Evolutionary conservation across 345 rosid genomes (phyloP), one percentile per base, ranked within the genome.

Genomic region (Viola odorata): DNA sequence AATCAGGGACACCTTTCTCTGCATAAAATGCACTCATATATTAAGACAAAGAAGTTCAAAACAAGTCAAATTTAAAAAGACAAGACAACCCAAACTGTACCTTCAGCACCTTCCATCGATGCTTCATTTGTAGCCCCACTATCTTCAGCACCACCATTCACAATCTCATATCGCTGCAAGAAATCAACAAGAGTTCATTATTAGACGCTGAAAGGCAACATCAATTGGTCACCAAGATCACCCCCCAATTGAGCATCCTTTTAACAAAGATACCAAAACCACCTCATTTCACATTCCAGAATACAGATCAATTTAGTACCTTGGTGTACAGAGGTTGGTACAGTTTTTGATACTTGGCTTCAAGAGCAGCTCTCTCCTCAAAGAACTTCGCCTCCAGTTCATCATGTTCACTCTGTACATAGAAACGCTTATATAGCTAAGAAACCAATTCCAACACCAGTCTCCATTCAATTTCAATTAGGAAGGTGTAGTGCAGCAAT

Each of bases 1-100:
- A 95, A 49, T 86, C 84, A 32, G 99, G 99, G 36, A 95, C 97
- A 71, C 99, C 98, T 74, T 86, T 91, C 65, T 81, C 99, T 91
- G 84, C 73, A 72, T 8, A 10, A 41, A 63, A 74, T 54, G 66
- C 2, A 54, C 55, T 53, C 15, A 53, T 12, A 55, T 56, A 75
- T 47, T 1, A 42, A 7, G 8, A 3, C 45, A 42, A 42, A 42
- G 45, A 42, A 42, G 8, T 44, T 44, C 9, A 6, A 44, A 11
- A 1, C 51, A 60, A 63, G 55, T 39, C 32, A 23, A 23, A 23
- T n/a, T 56, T 23, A 51, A 5, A 62, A 54, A 69, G 37, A 37
- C 14, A 7, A 8, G 50, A 41, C 16, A 5, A 12, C 41, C 14
- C 9, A 8, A 7, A 6, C 32, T 8, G 36, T 66, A 87, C 98